Evolutionary conservation across 2,329 filamentous ascomycete genomes (phyloP), one percentile per base, ranked within the genome.

Genomic region (Hymenoscyphus occultus): DNA sequence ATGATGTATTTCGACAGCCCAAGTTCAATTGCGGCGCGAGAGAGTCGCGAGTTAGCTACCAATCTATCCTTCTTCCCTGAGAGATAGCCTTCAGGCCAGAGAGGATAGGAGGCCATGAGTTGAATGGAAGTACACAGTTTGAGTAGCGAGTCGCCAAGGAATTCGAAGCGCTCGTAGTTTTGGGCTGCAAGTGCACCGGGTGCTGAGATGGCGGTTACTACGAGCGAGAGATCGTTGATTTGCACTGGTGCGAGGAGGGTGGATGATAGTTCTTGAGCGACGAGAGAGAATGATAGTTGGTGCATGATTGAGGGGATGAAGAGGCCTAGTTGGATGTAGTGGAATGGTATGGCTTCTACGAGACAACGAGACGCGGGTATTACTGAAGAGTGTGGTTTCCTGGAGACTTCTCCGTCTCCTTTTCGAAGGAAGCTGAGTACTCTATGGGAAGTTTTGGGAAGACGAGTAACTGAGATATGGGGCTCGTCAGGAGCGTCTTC

Each of bases 141-240:
- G 45, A 98, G 81, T 1, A 96, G 81, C 0, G 87, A 87, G 72
- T 98, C 94, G 0, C 95, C 95, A 0, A 97, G 79, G 70, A 96
- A 96, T 74, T 98, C 95, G 0, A 96, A 80, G 2, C 90, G 82
- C 71, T 98, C 90, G 73, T 97, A 97, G 69, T 97, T 84, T 0
- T 81, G 82, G 1, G 78, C 75, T 59, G 88, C 86, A 2, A 76
- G 73, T 0, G 91, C 86, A 1, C 81, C 81, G 0, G 88, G 85
- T 0, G 91, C 81, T 60, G 84, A 90, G 60, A 96, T 88, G 0
- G 93, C 92, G 10, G 86, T 87, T 1, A 87, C 74, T 0, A 96
- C 74, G 40, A 90, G 78, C 0, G 78, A 76, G 2, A 85, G 68
- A 68, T 90, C 76, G 0, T 76, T 75, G 42, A 94, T 83, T 0